Evolutionary conservation across 2,329 filamentous ascomycete genomes (phyloP).

Genomic region (Elsinoe perseae): DNA sequence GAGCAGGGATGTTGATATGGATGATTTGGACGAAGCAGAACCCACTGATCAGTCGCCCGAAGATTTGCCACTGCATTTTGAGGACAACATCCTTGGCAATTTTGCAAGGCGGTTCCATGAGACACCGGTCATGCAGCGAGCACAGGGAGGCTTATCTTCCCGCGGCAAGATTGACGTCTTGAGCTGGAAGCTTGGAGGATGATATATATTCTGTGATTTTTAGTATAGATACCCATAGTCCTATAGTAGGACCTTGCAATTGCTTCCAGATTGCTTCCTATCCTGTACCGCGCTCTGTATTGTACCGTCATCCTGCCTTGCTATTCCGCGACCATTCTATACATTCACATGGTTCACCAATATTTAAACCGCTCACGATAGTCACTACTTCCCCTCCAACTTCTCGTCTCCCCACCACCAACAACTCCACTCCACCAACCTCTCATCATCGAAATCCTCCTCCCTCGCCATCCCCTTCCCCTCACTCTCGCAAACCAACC

Average conservation of each 20-base stretch:
- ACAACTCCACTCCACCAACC: slow-evolving; percentile 33
- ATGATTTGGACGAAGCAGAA: not conserved
- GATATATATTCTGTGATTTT: not conserved
- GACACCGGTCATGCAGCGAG: not conserved
- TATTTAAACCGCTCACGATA: too few species aligned
- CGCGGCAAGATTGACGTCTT: slow-evolving; percentile 1
- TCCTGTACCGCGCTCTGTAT: not conserved
- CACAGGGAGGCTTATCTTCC: not conserved
- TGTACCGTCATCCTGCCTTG: not conserved
- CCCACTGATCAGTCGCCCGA: not conserved
- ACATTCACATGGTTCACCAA: too few species aligned
- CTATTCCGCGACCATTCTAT: not conserved
- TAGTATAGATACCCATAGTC: not conserved
- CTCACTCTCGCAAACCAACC: slow-evolving; percentile 32
- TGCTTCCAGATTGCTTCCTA: not conserved
- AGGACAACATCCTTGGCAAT: not conserved
- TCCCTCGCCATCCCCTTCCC: slow-evolving; percentile 27
- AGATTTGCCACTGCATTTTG: not conserved
- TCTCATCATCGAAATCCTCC: slow-evolving; percentile 32
- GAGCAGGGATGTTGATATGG: not conserved
- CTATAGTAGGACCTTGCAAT: not conserved
- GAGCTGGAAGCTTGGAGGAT: not conserved
- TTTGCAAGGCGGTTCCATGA: not conserved
- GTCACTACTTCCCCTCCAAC: not conserved
- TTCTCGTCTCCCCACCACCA: slow-evolving; percentile 33